Base-by-base conservation (phyloP, 2,329 filamentous ascomycete genomes). In the Trichoderma sp. region DNA sequence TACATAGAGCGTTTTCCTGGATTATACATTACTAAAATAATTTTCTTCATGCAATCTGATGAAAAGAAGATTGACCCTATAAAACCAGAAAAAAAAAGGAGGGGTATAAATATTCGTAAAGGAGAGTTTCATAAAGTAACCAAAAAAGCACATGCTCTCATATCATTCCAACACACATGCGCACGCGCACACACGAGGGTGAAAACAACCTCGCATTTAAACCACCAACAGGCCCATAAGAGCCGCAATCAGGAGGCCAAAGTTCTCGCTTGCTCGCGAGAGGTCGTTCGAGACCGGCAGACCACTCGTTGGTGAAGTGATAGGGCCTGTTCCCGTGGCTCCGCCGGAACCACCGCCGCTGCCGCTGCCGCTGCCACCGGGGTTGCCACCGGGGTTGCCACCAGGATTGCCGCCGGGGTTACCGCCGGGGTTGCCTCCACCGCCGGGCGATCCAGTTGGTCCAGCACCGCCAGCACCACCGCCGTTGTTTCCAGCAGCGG, bases 31-130 rank as follows among this genome's bases (percentile, higher is more conserved):
- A 62, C 30, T 26, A 36, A 36, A 51, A 53, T 39, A 53, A 21
- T 14, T 69, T n/a, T 15, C n/a, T 51, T 30, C 9, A 67, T 39
- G 32, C 47, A 30, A 43, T 39, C 64, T 67, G 24, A 30, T 9
- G 18, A 28, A 57, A 30, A 67, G 15, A 28, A 57, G n/a, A 39
- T 24, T 14, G 14, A 53, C 18, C 28, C 14, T 24, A 7, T 63
- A 24, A 39, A 24, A 15, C 26, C 21, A 32, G 15, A 24, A 24
- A 69, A 47, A 47, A 60, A 26, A 61, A 34, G 24, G 32, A 15
- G 34, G 64, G 67, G 67, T 70, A 70, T 70, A 70, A 70, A 70
- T 15, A 28, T 70, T 26, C 30, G 67, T 70, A 28, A 70, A 70
- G 67, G 67, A 70, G 57, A 62, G 67, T 70, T 62, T 68, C 57